Base-by-base conservation (phyloP, 306 rosid genomes). In the Prunus mume region DNA sequence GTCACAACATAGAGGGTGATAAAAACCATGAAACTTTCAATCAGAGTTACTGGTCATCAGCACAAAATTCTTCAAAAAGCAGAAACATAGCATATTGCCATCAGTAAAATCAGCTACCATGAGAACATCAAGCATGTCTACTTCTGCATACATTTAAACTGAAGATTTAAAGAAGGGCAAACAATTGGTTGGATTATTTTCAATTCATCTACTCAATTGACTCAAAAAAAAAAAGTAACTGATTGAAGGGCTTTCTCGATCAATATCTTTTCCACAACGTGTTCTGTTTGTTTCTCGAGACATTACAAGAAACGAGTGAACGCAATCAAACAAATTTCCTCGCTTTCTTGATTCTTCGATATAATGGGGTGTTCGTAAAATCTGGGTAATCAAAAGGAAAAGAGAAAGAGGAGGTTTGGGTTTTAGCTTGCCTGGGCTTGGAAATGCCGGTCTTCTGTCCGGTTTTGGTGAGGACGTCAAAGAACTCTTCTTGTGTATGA, bases 401-500 rank as follows among this genome's bases (percentile, higher is more conserved):
- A 1, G 43, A 4, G 10, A 46, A 38, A 65, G 69, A 3, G 43
- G 13, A 24, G 25, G 6, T 17, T 19, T 5, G 41, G 69, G 25
- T 30, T 14, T 10, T 30, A 2, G 17, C 43, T 49, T 81, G 78
- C 97, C 98, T 90, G 82, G 92, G 95, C 34, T 89, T 92, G 71
- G 96, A 81, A 79, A 81, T 18, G 65, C 97, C 97, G 1, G 95
- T 90, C 78, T 81, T 92, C 46, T 70, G 78, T 22, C 98, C 96
- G 45, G 81, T 69, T 76, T 73, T 75, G 68, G 92, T 92, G 52
- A 95, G 93, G 71, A 94, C 92, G 77, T 94, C 98, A 24, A 92
- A 43, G 78, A 72, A 45, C 80, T 92, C 98, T 71, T 87, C 88
- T 66, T 76, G 71, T 3, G 17, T 50, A 15, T 65, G 82, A 75